Evolutionary conservation across 2,329 filamentous ascomycete species (phyloP), one percentile per base, ranked within the genome.

Genomic region (Aspergillus sp.): DNA sequence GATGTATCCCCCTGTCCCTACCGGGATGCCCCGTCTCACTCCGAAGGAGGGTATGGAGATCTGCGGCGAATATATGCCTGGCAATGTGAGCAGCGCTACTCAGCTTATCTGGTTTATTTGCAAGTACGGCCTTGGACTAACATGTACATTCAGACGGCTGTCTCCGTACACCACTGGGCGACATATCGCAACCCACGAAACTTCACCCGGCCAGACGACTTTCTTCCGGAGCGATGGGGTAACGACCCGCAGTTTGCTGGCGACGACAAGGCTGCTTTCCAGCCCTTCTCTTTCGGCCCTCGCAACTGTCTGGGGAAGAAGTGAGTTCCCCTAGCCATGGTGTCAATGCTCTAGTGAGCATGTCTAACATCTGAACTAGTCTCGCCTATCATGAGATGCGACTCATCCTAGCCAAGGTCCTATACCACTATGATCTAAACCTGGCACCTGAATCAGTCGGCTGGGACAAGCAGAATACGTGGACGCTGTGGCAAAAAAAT

Each of bases 1-100:
- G 7, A 75, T 81, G 54, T 79, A 79, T 64, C 80, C 80, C 1
- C 79, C 80, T 0, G 75, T 82, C 3, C 74, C 79, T 5, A 72
- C 73, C 25, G 76, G 78, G 6, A 71, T 80, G 17, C 66, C 77
- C 13, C 72, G 78, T 5, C 66, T 69, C 5, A 70, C 74, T 0
- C 73, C 75, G 6, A 66, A 70, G 19, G 74, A 70, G 8, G 79
- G 79, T 3, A 68, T 70, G 4, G 32, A 67, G 0, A 75, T 81
- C 32, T 72, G 72, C 60, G 77, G 77, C 2, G 62, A 75, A 41
- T 65, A 57, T n/a, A 64, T 81, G 5, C 77, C 78, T 2, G 75
- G 58, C 19, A 68, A 66, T 15, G 64, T 68, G 32, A 55, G 62
- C 57, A 2, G 11, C 5, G 5, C 11, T 36, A 36, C 32, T 36